These are phyloP conservation scores for Aspergillus sp. DNA, from an alignment of 2,329 filamentous ascomycete species.

Conservation along the genomic window DNA sequence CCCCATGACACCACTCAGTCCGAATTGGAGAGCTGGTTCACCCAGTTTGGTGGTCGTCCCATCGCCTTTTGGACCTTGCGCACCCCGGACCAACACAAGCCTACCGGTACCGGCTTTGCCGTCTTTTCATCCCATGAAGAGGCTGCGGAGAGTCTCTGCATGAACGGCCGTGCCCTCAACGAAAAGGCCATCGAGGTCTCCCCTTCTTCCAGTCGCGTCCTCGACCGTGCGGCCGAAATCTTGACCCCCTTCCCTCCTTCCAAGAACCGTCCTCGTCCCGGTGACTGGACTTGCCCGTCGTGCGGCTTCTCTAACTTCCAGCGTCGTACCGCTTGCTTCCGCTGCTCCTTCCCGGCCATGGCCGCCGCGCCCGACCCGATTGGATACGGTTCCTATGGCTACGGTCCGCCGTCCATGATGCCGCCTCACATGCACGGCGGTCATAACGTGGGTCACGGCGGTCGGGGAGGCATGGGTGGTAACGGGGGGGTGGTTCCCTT, in stretches of 20 bases:
- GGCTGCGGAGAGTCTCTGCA: constrained; percentile 95
- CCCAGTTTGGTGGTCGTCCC: constrained; percentile 91
- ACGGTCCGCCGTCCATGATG: constrained; percentile 68
- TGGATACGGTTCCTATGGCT: constrained; percentile 54
- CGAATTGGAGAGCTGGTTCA: constrained; percentile 98
- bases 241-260: constrained; percentile 95
- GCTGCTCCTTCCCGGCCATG: constrained; percentile 96
- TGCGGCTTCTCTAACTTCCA: constrained; percentile 99
- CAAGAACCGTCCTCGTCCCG: constrained; percentile 93
- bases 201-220: constrained; percentile 89
- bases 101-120: constrained; percentile 95
- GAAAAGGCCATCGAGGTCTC: constrained; percentile 99
- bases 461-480: constrained; percentile 54
- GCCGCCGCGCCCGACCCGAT: constrained; percentile 68
- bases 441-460: constrained; percentile 49
- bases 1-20: constrained; percentile 98
- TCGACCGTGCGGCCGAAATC: constrained; percentile 92
- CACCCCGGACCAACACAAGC: constrained; percentile 97
- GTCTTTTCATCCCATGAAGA: constrained; percentile 99
- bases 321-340: constrained; percentile 94
- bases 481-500: constrained; percentile 85
- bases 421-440: constrained; percentile 62
- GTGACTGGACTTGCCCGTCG: constrained; percentile 98
- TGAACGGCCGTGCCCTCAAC: constrained; percentile 96
- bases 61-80: constrained; percentile 99